phyloP scores from a whole-genome alignment of 2,329 filamentous ascomycete genomes.

The Microdochium bolleyi region DNA sequence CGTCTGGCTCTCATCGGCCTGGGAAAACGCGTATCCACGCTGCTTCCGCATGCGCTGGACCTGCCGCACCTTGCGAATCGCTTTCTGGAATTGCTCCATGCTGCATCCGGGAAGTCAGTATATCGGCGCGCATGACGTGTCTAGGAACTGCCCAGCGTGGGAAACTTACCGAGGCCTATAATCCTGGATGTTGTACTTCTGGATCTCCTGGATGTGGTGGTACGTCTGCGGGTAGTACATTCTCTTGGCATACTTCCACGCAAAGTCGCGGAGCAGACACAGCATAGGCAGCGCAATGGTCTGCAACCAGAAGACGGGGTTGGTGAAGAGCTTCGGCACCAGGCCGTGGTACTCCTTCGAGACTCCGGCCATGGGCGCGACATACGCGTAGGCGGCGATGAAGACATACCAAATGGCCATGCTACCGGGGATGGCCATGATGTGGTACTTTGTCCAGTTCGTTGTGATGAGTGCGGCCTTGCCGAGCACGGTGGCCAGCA shows the following conservation, averaged over 20 bases:
- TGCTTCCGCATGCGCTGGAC: conserved; percentile 99
- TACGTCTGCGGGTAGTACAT: conserved; percentile 97
- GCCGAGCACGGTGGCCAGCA: conserved; percentile 85
- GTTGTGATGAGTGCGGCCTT: conserved; percentile 94
- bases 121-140: not conserved
- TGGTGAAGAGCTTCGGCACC: conserved; percentile 70
- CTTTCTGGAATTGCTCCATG: conserved; percentile 99
- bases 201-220: conserved; percentile 98
- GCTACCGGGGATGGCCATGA: conserved; percentile 90
- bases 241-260: conserved; percentile 94
- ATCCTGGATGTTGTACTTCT: conserved; percentile 99
- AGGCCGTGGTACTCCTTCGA: conserved; percentile 81
- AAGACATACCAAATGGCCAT: conserved; percentile 89
- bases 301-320: conserved; percentile 87
- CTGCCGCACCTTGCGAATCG: conserved; percentile 94
- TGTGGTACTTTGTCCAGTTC: conserved; percentile 98
- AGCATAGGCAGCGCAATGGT: conserved; percentile 70
- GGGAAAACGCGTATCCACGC: conserved; percentile 94
- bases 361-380: conserved; percentile 74
- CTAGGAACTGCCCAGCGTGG: conserved; percentile 3
- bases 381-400: conserved; percentile 76
- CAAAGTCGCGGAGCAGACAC: conserved; percentile 81
- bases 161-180: conserved; percentile 77
- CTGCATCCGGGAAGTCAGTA: conserved; percentile 30
- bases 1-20: conserved; percentile 94